Evolutionary conservation across 2,329 filamentous ascomycete species (phyloP), one percentile per base, ranked within the genome.

Genomic region (Pseudonectria buxi): DNA sequence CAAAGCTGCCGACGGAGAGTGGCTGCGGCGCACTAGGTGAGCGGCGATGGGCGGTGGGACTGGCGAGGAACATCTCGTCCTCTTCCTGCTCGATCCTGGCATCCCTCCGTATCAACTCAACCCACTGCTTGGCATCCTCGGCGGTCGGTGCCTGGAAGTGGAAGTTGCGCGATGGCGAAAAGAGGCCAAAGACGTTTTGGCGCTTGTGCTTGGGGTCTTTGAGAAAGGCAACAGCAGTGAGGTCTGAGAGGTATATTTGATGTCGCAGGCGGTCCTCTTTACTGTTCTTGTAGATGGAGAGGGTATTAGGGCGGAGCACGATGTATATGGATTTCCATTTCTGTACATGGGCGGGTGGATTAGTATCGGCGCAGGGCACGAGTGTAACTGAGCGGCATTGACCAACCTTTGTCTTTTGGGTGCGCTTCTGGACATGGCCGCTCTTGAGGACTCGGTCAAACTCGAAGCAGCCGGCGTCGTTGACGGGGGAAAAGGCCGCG

Each of bases 401-500:
- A 44, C 59, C 37, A 62, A 88, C 86, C 81, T 94, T 95, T 41
- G 90, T 96, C 69, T 90, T 95, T 52, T 89, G 83, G 13, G 88
- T 94, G 49, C 90, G 79, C 64, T 94, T 94, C 55, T 84, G 76
- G 26, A 95, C 80, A 48, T 83, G 83, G 40, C 90, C 89, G 38
- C 83, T 80, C 66, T 94, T 96, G 59, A 96, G 75, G 36, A 96
- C 86, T 33, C 88, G 82, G 61, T 98, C 92, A 55, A 94, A 94
- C 55, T 92, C 89, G 59, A 95, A 98, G 61, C 87, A 92, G 44
- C 92, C 92, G 61, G 94, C 89, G 61, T 94, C 83, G 57, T 90
- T 94, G 45, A 96, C 87, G 4, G 88, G 86, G 22, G 86, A 92
- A 54, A 87, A 80, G 12, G 80, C 18, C 5, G 18, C 71, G 46